phyloP scores from a whole-genome alignment of 2,329 filamentous ascomycete species.

The Rhynchosporium agropyri region DNA sequence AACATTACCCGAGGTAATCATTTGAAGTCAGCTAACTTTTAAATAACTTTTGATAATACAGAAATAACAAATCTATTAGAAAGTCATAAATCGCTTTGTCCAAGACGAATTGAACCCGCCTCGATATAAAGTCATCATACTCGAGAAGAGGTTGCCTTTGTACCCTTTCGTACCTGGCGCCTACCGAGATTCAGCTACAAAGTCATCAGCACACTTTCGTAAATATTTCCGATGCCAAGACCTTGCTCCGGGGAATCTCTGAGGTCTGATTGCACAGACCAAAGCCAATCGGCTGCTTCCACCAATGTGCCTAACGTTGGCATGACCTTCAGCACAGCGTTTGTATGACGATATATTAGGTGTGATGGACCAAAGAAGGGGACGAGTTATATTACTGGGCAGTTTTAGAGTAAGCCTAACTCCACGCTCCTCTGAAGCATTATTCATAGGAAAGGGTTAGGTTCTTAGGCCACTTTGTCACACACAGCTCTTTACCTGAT shows the following conservation, averaged over 20 bases:
- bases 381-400: background rate
- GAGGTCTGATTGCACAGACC: slow-evolving; percentile 10
- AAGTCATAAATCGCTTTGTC: no score
- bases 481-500: background rate
- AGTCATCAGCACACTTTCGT: background rate
- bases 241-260: slow-evolving; percentile 2
- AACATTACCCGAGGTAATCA: no score
- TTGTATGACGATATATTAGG: slow-evolving; percentile 2
- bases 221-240: slow-evolving; percentile 15
- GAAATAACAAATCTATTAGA: no score
- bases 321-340: background rate
- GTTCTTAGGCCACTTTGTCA: background rate
- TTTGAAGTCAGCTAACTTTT: no score
- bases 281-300: slow-evolving; percentile 11
- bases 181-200: slow-evolving; percentile 2
- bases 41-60: no score
- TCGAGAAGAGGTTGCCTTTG: background rate
- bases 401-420: background rate
- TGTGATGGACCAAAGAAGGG: background rate
- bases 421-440: no score
- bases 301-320: background rate
- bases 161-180: background rate
- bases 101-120: no score
- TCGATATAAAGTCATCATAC: no score
- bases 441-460: background rate